Evolutionary conservation across 1,284 basidiomycete genomes (phyloP), one percentile per base, ranked within the genome.

Genomic region (Sutorius eximius): DNA sequence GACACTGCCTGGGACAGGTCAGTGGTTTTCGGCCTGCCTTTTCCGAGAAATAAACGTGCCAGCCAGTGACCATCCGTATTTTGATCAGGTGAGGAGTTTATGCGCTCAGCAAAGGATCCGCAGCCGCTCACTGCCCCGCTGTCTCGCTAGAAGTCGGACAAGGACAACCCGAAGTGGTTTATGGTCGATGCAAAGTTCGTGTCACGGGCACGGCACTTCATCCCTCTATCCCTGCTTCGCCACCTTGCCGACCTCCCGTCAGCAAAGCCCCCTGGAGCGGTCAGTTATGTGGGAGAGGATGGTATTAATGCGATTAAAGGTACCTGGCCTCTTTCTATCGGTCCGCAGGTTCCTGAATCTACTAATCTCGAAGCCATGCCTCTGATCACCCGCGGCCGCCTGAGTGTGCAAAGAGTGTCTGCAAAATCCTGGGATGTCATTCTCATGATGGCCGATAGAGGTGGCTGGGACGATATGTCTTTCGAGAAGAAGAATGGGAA

Each of bases 1-100:
- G 93, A 89, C 66, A 93, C 93, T 13, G 92, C 93, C 34, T 95
- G 91, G 89, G 92, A 95, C 66, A 66, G 82, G 88, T 93, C 66
- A 61, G 85, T 78, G 34, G 54, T 43, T 45, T 49, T 12, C 27
- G 42, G 11, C 37, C 42, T 12, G 42, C 34, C 13, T 9, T 36
- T 58, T 34, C 53, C 48, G 50, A 46, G 38, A 52, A 55, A 37
- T 57, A 22, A 59, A 32, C 8, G 3, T 42, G 42, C n/a, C n/a
- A 3, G 38, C 49, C 41, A 87, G 85, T 12, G 61, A 75, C 2
- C 93, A 97, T 70, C 94, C 95, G 0, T 99, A 98, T 72, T 95
- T 83, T 67, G 95, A 98, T 66, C 67, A 83, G 9, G 89, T 89
- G 67, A 61, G 81, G 5, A 20, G 3, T 51, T 56, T 66, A 42